A percentile compares a stretch with the other conserved stretches of the same genome.
phyloP scores from a whole-genome alignment of 2,329 filamentous ascomycete species.

The Fusarium sp. region DNA sequence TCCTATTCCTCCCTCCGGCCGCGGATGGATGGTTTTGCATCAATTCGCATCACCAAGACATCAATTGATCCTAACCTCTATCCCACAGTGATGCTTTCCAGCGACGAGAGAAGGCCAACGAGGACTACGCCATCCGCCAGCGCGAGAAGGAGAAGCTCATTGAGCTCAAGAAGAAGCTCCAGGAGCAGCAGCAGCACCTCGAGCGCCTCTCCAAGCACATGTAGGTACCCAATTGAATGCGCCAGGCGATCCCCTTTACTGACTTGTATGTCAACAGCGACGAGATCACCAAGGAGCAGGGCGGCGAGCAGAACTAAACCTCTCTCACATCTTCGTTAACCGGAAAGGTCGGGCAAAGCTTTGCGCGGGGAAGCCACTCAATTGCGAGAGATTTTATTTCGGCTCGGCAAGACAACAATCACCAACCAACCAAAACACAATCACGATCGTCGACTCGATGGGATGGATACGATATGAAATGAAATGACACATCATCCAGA shows the following conservation, averaged over 20 bases:
- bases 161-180: constrained; percentile 78
- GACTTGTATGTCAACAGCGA: constrained; percentile 64
- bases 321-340: constrained; percentile 25
- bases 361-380: constrained; percentile 28
- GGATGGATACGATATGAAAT: constrained; percentile 13
- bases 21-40: background rate
- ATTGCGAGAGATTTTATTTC: constrained; percentile 28
- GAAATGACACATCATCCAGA: constrained; percentile 35
- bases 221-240: constrained; percentile 62
- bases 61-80: constrained; percentile 1
- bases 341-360: constrained; percentile 35
- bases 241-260: constrained; percentile 10
- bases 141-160: constrained; percentile 92
- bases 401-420: constrained; percentile 19
- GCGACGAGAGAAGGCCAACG: constrained; percentile 87
- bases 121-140: constrained; percentile 86
- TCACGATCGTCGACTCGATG: constrained; percentile 16
- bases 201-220: constrained; percentile 89
- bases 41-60: constrained; percentile 18
- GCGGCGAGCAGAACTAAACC: constrained; percentile 73
- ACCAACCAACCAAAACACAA: constrained; percentile 10
- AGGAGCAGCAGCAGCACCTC: constrained; percentile 84
- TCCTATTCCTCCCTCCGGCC: background rate
- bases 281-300: constrained; percentile 79
- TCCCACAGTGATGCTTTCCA: constrained; percentile 85